phyloP scores from a whole-genome alignment of 2,329 filamentous ascomycete species.

The Hymenoscyphus occultus region DNA sequence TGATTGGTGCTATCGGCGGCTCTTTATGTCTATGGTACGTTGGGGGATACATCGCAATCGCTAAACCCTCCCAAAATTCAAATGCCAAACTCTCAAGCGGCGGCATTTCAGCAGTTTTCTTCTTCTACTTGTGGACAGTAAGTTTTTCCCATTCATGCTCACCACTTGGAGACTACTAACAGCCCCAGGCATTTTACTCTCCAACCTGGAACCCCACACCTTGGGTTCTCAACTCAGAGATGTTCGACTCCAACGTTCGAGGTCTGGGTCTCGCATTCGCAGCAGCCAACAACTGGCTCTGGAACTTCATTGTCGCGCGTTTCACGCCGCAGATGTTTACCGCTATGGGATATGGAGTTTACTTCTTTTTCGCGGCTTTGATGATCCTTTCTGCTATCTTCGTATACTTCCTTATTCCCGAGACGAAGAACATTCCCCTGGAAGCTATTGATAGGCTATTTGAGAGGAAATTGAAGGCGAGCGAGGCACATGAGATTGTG shows the following conservation, averaged over 20 bases:
- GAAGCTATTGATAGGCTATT: conserved; percentile 65
- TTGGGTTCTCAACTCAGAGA: conserved; percentile 74
- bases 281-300: conserved; percentile 65
- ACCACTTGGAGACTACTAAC: not conserved
- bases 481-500: conserved; percentile 29
- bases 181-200: conserved; percentile 57
- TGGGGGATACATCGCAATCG: conserved; percentile 56
- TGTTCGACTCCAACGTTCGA: conserved; percentile 69
- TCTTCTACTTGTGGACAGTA: conserved; percentile 70
- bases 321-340: conserved; percentile 66
- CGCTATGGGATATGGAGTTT: conserved; percentile 60
- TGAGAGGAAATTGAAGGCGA: conserved; percentile 31
- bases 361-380: conserved; percentile 65
- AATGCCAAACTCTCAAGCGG: conserved; percentile 24
- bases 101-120: conserved; percentile 62
- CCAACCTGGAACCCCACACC: conserved; percentile 71
- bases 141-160: not conserved
- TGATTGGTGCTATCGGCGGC: conserved; percentile 62
- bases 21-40: conserved; percentile 64
- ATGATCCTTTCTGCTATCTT: conserved; percentile 58
- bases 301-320: conserved; percentile 65
- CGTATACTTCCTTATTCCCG: conserved; percentile 60
- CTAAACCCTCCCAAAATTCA: conserved; percentile 40
- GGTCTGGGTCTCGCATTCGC: conserved; percentile 70
- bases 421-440: conserved; percentile 64